A percentile compares a stretch with the other conserved stretches of the same genome.
Conservation (phyloP, 495 filamentous ascomycete species). For the Symbiotaphrina buchneri region DNA sequence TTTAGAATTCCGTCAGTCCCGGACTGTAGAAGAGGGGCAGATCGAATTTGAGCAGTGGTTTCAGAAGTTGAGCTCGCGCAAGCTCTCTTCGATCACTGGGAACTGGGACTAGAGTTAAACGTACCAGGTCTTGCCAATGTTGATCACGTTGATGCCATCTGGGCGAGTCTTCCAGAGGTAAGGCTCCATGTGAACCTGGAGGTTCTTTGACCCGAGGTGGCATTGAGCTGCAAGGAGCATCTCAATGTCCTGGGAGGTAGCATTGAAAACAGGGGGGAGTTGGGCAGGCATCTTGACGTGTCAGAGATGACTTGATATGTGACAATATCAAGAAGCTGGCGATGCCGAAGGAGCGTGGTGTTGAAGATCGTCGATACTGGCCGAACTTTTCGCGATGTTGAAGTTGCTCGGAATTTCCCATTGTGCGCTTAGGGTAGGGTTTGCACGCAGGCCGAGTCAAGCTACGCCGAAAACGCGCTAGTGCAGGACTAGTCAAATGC, state of each 20-base stretch:
- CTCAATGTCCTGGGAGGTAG: constrained; percentile 81
- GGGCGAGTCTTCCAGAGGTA: constrained; percentile 98
- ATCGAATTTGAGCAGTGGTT: not conserved
- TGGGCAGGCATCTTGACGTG: constrained; percentile 86
- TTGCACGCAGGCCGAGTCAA: too few relatives aligned
- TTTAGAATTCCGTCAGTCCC: not conserved
- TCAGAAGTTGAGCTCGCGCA: not conserved
- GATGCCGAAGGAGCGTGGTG: constrained; percentile 8
- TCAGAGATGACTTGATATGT: constrained; percentile 31
- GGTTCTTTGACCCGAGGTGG: constrained; percentile 96
- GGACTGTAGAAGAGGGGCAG: not conserved
- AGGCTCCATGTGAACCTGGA: constrained; percentile 91
- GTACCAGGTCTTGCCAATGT: constrained; percentile 99
- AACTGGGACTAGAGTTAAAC: constrained; percentile 10
- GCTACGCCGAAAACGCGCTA: too few relatives aligned
- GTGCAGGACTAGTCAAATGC: too few relatives aligned
- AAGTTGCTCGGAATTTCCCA: too few relatives aligned
- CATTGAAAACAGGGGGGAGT: constrained; percentile 76
- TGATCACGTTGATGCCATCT: constrained; percentile 94
- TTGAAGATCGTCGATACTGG: too few relatives aligned
- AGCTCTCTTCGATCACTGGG: not conserved
- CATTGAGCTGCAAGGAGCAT: constrained; percentile 92
- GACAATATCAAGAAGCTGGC: constrained; percentile 21
- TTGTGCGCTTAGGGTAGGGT: too few relatives aligned
- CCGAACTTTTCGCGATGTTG: too few relatives aligned